A percentile compares a stretch with the other conserved stretches of the same genome.
phyloP scores from a whole-genome alignment of 2,329 filamentous ascomycete genomes.

The Chalara sp. region DNA sequence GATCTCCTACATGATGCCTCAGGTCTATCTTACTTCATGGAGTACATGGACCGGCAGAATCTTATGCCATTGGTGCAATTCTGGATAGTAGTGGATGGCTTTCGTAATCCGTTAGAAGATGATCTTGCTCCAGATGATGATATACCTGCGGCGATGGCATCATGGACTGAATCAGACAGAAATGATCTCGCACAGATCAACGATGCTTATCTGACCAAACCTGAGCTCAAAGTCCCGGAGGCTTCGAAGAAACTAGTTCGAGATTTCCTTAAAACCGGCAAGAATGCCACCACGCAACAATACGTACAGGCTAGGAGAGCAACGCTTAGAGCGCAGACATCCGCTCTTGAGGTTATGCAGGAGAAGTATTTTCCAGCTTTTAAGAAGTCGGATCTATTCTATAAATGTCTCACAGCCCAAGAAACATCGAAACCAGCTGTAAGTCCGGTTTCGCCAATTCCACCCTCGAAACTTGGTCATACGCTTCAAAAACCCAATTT shows the following conservation, averaged over 20 bases:
- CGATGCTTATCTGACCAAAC: conserved; percentile 76
- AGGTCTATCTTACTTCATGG: conserved; percentile 97
- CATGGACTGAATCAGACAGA: conserved; percentile 79
- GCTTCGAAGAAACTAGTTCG: conserved; percentile 64
- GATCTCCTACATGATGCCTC: conserved; percentile 88
- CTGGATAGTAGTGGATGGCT: conserved; percentile 95
- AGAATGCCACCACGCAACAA: conserved; percentile 67
- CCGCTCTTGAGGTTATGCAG: conserved; percentile 78
- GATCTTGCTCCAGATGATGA: conserved; percentile 62
- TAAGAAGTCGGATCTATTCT: conserved; percentile 89
- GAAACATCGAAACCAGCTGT: conserved; percentile 47
- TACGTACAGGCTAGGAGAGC: conserved; percentile 78
- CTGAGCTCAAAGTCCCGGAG: conserved; percentile 72
- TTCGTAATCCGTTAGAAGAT: conserved; percentile 88
- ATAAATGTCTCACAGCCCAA: conserved; percentile 89
- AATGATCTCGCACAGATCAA: conserved; percentile 87
- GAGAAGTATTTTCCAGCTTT: conserved; percentile 75
- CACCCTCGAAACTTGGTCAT: conserved; percentile 30
- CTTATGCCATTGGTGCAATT: conserved; percentile 91
- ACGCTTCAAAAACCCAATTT: conserved; percentile 24
- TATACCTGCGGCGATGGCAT: conserved; percentile 50
- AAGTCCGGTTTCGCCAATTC: conserved; percentile 15
- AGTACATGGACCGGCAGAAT: conserved; percentile 91
- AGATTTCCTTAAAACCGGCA: conserved; percentile 73
- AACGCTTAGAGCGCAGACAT: conserved; percentile 75